Conservation (phyloP, 106 monocot species). For the Phalaenopsis equestris region DNA sequence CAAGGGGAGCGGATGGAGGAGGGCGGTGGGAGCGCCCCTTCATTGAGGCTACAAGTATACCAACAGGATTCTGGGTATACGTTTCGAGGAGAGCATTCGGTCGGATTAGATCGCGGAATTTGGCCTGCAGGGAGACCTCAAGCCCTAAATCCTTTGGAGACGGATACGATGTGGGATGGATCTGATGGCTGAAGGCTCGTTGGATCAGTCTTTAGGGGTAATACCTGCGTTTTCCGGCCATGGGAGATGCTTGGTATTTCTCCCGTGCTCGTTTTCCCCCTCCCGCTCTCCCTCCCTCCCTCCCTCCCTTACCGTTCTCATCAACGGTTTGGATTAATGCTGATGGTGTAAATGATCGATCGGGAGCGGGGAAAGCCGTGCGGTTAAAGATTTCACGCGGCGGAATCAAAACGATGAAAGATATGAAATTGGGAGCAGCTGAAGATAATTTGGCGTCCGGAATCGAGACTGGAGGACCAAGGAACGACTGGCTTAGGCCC, state of each 20-base stretch:
- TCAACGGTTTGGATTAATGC: neutral
- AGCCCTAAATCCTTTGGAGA: slow-evolving; percentile 3
- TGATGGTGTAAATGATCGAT: neutral
- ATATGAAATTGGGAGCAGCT: neutral
- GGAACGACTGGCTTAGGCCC: neutral
- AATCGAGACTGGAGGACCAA: neutral
- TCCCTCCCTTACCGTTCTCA: neutral
- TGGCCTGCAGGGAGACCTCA: neutral
- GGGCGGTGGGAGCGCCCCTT: slow-evolving; percentile 59
- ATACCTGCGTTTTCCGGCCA: slow-evolving; percentile 1
- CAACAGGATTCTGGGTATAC: neutral
- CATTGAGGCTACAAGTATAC: slow-evolving; percentile 17
- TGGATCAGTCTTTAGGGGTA: neutral
- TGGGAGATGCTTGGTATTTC: neutral
- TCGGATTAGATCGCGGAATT: neutral
- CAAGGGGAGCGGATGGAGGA: slow-evolving; percentile 27
- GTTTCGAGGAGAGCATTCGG: neutral
- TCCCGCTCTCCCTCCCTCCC: neutral
- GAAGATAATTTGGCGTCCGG: neutral
- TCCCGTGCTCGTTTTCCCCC: neutral
- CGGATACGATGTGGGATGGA: neutral
- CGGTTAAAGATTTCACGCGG: neutral
- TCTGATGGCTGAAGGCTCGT: neutral
- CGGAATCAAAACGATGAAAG: neutral
- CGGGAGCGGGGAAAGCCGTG: neutral